Base-by-base conservation (phyloP, 2,329 filamentous ascomycete genomes). In the Aureobasidium melanogenum region DNA sequence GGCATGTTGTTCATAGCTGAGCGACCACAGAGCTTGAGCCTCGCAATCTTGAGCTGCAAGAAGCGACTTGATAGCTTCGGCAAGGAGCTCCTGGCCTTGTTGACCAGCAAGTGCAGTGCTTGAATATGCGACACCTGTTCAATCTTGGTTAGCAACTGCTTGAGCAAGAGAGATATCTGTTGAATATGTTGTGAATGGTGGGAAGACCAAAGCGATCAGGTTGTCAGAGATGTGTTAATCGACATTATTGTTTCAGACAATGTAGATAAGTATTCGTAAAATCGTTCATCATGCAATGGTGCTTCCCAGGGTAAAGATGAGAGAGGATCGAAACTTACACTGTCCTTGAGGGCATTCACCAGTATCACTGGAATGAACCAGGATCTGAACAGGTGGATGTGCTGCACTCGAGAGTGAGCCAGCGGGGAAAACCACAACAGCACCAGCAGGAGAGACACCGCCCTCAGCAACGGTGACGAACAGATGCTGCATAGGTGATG, bases 221-320 rank as follows among this genome's bases (percentile, higher is more conserved):
- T 87, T 90, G 86, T 93, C 87, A 93, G 88, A 91, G 85, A 83
- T 57, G 54, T 57, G 54, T 83, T 80, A 36, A 50, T 74, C 81
- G 82, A 94, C 91, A 86, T 95, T 92, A 82, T 75, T 79, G 78
- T 88, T 88, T 96, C 93, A 92, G 93, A 89, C 91, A 97, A 97
- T 97, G 93, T 97, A 97, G 93, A 97, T 97, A 97, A 97, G 92
- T 92, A 90, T 94, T 95, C 82, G 76, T 81, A 80, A 77, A 62
- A 75, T 77, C 83, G 77, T 76, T 96, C 92, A 97, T 97, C 93
- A 91, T 88, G 72, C 80, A 61, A 48, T 57, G 48, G 30, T 82
- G 80, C 72, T 69, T 62, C 41, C 63, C 63, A 65, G 65, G 46
- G 50, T 55, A 63, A 34, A 38, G 28, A 46, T 41, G 41, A 63